Conservation (phyloP, 805 yeast genomes). For the Schwanniomyces polymorphus region DNA sequence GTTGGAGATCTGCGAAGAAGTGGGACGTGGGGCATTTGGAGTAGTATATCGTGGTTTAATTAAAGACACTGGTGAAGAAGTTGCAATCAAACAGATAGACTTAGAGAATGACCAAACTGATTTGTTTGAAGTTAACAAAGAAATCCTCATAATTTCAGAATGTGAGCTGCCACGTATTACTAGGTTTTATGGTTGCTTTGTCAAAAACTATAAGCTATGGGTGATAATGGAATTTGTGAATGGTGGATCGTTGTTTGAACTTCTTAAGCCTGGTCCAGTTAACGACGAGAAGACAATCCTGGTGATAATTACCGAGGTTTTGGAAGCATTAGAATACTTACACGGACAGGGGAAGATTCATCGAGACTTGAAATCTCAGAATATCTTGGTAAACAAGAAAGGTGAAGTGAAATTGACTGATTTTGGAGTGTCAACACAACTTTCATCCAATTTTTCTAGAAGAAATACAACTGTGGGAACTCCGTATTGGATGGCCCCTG, state of each 20-base stretch:
- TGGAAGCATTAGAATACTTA: slow-evolving; percentile 62
- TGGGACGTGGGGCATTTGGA: slow-evolving; percentile 81
- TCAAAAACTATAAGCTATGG: slow-evolving; percentile 70
- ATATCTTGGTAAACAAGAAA: slow-evolving; percentile 32
- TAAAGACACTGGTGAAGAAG: slow-evolving; percentile 40
- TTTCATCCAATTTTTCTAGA: slow-evolving; percentile 41
- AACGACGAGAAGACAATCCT: slow-evolving; percentile 53
- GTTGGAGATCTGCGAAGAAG: slow-evolving; percentile 48
- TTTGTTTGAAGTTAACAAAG: slow-evolving; percentile 69
- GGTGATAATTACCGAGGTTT: slow-evolving; percentile 51
- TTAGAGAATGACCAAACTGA: slow-evolving; percentile 65
- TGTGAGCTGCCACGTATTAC: slow-evolving; percentile 67
- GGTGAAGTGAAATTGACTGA: slow-evolving; percentile 46
- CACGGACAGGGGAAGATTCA: slow-evolving; percentile 80
- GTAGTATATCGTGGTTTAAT: slow-evolving; percentile 68
- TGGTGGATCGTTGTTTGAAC: slow-evolving; percentile 73
- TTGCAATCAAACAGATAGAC: slow-evolving; percentile 68
- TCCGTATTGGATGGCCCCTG: slow-evolving; percentile 69
- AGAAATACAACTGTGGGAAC: slow-evolving; percentile 54
- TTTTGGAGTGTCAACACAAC: slow-evolving; percentile 46
- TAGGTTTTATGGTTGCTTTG: slow-evolving; percentile 68
- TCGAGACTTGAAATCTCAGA: slow-evolving; percentile 44
- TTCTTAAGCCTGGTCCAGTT: slow-evolving; percentile 60
- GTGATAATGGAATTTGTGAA: slow-evolving; percentile 80
- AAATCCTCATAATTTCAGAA: slow-evolving; percentile 65